These are phyloP conservation scores for Pleodorina starrii DNA, from an alignment of 139 green algal species.

Conservation along the genomic window DNA sequence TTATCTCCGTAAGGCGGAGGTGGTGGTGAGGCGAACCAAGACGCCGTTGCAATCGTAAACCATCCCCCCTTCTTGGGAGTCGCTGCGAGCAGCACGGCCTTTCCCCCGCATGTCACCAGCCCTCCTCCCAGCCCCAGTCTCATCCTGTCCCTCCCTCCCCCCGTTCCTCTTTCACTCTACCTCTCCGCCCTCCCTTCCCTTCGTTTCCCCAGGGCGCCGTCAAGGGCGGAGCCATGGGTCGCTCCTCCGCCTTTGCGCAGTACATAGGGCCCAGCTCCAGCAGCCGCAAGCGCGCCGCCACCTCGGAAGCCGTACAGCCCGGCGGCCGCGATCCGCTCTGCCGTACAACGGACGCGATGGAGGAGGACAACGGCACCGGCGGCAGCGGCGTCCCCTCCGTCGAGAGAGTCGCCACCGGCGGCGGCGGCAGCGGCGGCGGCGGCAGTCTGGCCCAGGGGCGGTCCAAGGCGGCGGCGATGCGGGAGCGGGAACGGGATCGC, in stretches of 20 bases:
- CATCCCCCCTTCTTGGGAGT: too few relatives aligned
- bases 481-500: neutral
- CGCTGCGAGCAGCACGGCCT: too few relatives aligned
- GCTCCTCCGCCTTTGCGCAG: constrained; percentile 45
- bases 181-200: neutral
- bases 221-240: constrained; percentile 37
- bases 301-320: constrained; percentile 20
- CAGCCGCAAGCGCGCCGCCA: constrained; percentile 40
- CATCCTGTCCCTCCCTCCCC: too few relatives aligned
- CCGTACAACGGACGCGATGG: neutral
- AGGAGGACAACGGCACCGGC: constrained; percentile 11
- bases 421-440: neutral
- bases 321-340: neutral
- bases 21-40: too few relatives aligned
- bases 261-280: constrained; percentile 33
- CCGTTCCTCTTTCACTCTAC: too few relatives aligned
- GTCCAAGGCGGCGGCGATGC: constrained; percentile 16
- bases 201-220: neutral
- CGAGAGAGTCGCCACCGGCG: constrained; percentile 17
- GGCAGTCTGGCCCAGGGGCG: neutral
- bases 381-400: neutral
- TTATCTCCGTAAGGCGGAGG: too few relatives aligned
- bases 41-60: too few relatives aligned
- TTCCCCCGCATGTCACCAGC: too few relatives aligned
- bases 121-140: too few relatives aligned